These are phyloP conservation scores for Lentinula guzmanii DNA, from an alignment of 768 basidiomycete species.

Conservation along the genomic window DNA sequence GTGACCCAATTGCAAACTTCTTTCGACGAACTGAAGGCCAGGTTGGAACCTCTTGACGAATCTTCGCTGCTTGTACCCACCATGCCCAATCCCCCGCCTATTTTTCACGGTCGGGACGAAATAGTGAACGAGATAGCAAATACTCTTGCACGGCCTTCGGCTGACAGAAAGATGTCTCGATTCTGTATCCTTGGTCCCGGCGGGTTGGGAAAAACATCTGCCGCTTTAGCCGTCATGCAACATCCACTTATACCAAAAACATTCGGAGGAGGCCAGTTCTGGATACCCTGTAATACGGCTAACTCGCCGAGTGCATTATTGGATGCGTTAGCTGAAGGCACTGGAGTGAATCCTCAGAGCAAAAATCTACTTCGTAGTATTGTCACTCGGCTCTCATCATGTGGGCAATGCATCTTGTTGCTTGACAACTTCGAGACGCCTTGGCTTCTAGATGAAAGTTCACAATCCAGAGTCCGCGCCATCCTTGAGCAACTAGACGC, in stretches of 20 bases:
- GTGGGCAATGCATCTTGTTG: constrained; percentile 23
- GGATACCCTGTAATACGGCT: constrained; percentile 28
- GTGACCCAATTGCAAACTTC: neutral
- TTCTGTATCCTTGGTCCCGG: neutral
- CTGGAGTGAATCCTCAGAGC: neutral
- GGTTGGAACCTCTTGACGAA: neutral
- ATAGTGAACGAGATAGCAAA: constrained; percentile 7
- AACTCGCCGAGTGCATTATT: constrained; percentile 18
- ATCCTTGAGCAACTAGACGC: constrained; percentile 18
- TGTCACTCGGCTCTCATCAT: constrained; percentile 6
- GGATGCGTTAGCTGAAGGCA: constrained; percentile 8
- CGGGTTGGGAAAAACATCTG: neutral
- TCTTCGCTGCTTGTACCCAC: neutral
- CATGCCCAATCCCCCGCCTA: constrained; percentile 9
- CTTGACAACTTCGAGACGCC: constrained; percentile 37
- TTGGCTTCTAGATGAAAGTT: constrained; percentile 20
- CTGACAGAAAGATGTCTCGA: neutral
- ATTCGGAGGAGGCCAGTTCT: constrained; percentile 20
- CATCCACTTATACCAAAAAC: constrained; percentile 10
- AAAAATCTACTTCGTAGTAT: constrained; percentile 7
- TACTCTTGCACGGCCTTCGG: neutral
- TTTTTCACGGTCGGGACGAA: constrained; percentile 11
- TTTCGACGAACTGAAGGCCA: neutral
- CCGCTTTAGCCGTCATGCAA: neutral
- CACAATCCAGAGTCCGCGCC: constrained; percentile 16